Conservation (phyloP, 805 yeast genomes). For the Wickerhamomyces alni region DNA sequence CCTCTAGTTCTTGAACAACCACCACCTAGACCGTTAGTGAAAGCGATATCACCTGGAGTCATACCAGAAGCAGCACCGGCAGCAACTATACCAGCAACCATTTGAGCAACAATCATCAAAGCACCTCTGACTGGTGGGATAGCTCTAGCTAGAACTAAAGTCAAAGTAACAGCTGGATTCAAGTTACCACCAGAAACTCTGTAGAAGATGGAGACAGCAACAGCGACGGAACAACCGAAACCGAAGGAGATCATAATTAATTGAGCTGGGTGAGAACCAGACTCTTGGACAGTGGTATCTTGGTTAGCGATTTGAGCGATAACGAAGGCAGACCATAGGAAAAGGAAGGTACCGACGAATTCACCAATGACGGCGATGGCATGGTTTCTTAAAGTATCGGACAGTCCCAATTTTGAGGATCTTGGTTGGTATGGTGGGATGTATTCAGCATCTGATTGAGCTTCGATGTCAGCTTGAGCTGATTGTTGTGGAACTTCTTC, state of each 20-base stretch:
- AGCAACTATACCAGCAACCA: slow-evolving; percentile 86
- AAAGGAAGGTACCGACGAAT: slow-evolving; percentile 80
- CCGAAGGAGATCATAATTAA: slow-evolving; percentile 78
- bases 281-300: slow-evolving; percentile 29
- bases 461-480: slow-evolving; percentile 28
- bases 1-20: slow-evolving; percentile 72
- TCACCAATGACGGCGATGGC: slow-evolving; percentile 70
- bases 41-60: slow-evolving; percentile 75
- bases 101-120: slow-evolving; percentile 59
- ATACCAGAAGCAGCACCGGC: slow-evolving; percentile 83
- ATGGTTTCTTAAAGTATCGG: slow-evolving; percentile 49
- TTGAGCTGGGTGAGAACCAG: slow-evolving; percentile 57
- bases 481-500: slow-evolving; percentile 5
- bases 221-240: slow-evolving; percentile 81
- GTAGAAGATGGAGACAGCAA: slow-evolving; percentile 60
- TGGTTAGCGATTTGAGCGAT: slow-evolving; percentile 82
- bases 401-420: slow-evolving; percentile 32
- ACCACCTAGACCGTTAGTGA: slow-evolving; percentile 66
- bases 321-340: slow-evolving; percentile 74
- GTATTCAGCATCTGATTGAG: slow-evolving; percentile 31
- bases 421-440: slow-evolving; percentile 31
- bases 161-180: slow-evolving; percentile 82
- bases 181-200: slow-evolving; percentile 85
- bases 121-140: slow-evolving; percentile 66
- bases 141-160: slow-evolving; percentile 67